phyloP scores from a whole-genome alignment of 2,329 filamentous ascomycete species.

The Phyllosticta capitalensis region DNA sequence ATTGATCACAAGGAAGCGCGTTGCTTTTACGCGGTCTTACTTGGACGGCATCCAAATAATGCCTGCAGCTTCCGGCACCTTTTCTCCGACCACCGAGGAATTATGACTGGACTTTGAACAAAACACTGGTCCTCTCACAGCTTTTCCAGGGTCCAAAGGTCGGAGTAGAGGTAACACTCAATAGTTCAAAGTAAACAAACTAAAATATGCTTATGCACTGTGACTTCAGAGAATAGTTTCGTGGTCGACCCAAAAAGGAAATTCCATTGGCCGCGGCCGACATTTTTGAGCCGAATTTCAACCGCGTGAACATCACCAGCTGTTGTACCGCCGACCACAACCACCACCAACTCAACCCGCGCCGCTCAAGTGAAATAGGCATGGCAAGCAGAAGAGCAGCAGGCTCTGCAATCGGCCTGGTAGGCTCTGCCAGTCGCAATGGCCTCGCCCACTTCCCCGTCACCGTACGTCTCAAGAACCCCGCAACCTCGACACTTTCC shows the following conservation, averaged over 20 bases:
- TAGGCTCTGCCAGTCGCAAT: background rate
- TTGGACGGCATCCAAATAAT: background rate
- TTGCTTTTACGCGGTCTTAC: background rate
- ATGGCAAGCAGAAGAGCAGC: conserved; percentile 10
- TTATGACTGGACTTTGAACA: background rate
- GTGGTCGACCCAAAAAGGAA: background rate
- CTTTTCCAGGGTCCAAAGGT: background rate
- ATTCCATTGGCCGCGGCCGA: background rate
- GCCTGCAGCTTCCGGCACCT: background rate
- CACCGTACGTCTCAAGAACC: background rate
- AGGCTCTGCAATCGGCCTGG: conserved; percentile 4
- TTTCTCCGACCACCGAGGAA: background rate
- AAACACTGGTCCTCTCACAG: background rate
- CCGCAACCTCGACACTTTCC: background rate
- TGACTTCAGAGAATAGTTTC: background rate
- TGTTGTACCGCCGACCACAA: background rate
- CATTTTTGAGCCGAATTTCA: background rate
- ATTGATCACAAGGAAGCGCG: background rate
- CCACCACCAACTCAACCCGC: background rate
- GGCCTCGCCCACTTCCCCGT: background rate
- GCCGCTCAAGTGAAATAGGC: background rate
- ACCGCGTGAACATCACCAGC: background rate
- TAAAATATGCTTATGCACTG: background rate
- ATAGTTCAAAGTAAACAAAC: background rate
- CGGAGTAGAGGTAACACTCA: background rate